A percentile compares a stretch with the other conserved stretches of the same genome.
Evolutionary conservation across 1,284 basidiomycete genomes (phyloP).

Genomic region (Dichomitus squalens): DNA sequence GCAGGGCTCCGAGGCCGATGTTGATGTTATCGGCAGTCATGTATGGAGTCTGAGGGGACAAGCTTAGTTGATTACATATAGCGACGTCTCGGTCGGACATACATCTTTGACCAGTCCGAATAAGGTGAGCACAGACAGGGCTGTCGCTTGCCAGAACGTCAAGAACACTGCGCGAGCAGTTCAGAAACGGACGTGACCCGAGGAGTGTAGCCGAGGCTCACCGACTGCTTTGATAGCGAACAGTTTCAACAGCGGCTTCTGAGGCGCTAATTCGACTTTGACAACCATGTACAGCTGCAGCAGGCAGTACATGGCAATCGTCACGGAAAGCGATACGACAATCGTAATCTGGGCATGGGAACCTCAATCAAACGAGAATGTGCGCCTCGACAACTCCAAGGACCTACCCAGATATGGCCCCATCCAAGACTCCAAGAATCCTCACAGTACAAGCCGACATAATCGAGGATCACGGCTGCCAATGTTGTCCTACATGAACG

Average conservation of each 20-base stretch:
- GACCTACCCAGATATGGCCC: conserved; percentile 68
- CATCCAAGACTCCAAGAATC: conserved; percentile 69
- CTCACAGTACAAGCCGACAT: conserved; percentile 72
- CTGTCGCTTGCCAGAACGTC: conserved; percentile 78
- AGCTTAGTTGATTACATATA: background rate
- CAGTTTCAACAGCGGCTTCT: conserved; percentile 72
- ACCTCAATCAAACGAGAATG: background rate
- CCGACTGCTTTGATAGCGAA: conserved; percentile 75
- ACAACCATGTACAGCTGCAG: conserved; percentile 75
- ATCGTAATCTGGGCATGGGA: conserved; percentile 49
- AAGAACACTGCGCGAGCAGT: conserved; percentile 58
- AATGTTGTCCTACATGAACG: conserved; percentile 55
- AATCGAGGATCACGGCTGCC: conserved; percentile 64
- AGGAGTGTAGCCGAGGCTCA: conserved; percentile 34
- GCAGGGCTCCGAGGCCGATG: conserved; percentile 69
- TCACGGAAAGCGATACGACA: conserved; percentile 74
- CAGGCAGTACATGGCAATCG: conserved; percentile 80
- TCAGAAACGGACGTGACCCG: background rate
- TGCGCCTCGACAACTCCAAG: background rate
- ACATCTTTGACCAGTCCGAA: conserved; percentile 71
- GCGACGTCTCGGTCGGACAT: conserved; percentile 24
- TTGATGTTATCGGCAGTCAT: conserved; percentile 79
- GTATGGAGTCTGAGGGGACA: conserved; percentile 51
- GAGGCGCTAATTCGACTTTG: conserved; percentile 54
- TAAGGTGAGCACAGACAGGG: conserved; percentile 61